phyloP scores from a whole-genome alignment of 441 rosid genomes.

The Dalechampia spathulata region DNA sequence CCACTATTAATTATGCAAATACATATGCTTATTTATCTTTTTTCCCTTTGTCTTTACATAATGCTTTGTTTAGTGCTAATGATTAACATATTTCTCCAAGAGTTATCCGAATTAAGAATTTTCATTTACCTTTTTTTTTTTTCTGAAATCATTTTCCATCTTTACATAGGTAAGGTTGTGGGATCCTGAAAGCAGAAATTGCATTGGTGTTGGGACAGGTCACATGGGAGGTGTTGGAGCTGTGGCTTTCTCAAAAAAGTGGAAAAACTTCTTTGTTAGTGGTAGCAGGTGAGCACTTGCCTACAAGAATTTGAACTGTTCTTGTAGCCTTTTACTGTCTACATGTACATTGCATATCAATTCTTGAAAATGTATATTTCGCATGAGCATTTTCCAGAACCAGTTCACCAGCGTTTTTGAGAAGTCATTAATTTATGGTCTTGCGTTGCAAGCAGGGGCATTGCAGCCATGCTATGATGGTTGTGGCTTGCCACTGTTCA shows the following conservation, averaged over 20 bases:
- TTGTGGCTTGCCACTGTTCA: too few species aligned
- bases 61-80: neutral
- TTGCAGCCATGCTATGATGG: too few species aligned
- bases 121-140: too few species aligned
- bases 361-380: too few species aligned
- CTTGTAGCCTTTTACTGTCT: neutral
- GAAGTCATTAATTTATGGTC: too few species aligned
- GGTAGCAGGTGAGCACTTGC: constrained; percentile 73
- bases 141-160: constrained; percentile 2
- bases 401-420: too few species aligned
- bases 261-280: constrained; percentile 65
- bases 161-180: constrained; percentile 76
- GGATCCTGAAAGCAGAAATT: constrained; percentile 58
- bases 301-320: neutral
- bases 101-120: too few species aligned
- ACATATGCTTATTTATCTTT: neutral
- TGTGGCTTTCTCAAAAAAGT: constrained; percentile 78
- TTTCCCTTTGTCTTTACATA: neutral
- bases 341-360: too few species aligned
- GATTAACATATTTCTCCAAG: too few species aligned
- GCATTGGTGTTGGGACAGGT: constrained; percentile 84
- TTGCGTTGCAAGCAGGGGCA: too few species aligned
- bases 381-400: too few species aligned
- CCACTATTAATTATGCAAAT: constrained; percentile 7
- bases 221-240: constrained; percentile 93